Base-by-base conservation (phyloP, 805 yeast species). In the Ogataea methanolica region DNA sequence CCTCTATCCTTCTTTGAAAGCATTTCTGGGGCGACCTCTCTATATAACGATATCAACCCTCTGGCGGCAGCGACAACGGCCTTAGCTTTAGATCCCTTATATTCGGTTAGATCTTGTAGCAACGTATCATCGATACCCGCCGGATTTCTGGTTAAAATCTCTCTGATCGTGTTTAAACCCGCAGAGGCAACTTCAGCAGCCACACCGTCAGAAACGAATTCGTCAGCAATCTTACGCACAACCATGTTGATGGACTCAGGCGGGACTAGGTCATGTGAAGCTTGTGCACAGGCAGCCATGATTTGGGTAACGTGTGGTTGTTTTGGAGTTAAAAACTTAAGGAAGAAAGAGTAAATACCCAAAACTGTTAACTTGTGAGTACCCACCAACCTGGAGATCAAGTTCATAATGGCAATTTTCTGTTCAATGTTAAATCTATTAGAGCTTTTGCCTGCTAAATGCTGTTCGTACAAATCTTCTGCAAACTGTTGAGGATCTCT, bases 401-500 rank as follows among this genome's bases (percentile, higher is more conserved):
- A 75, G 62, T 88, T 94, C 86, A 92, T 80, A 52, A 94, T 79
- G 47, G 87, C 78, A 53, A 94, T 88, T 60, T 88, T 89, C 65
- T 92, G 97, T 51, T 92, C 97, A 59, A 92, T 72, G 60, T 81
- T 83, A 59, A 87, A 85, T 58, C 79, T 82, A 64, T 83, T 84
- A 19, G 82, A 72, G 50, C 77, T 81, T 57, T 85, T 85, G 38
- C 85, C 79, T 42, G 84, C 76, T 50, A 92, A 69, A 61, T 90
- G 96, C 39, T 73, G 78, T 29, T 79, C 76, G 60, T 82, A 94
- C 47, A 94, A 71, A 49, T 74, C 78, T 55, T 94, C 99, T 7
- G 98, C 96, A 69, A 94, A 94, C 5, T 96, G 96, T 66, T 94
- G 99, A 9, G 99, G 99, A 64, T 94, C 99, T 65, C 97, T 80